A percentile compares a stretch with the other conserved stretches of the same genome.
Conservation (phyloP, 2,329 filamentous ascomycete species). For the Macroventuria anomochaeta region DNA sequence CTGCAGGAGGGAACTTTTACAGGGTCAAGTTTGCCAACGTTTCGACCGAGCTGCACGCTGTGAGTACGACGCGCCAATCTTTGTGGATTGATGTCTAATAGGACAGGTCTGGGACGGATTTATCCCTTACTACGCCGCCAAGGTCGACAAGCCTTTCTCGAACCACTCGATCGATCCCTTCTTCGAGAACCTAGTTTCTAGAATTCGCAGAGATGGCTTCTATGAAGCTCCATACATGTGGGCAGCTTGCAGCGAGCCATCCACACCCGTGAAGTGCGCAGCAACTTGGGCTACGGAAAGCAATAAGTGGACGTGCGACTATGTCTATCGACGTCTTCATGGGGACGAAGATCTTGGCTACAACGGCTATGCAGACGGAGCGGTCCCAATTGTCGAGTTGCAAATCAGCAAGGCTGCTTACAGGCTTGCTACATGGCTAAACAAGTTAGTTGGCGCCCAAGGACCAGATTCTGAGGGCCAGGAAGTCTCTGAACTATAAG, state of each 20-base stretch:
- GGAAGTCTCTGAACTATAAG: slow-evolving; percentile 28
- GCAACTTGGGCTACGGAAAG: slow-evolving; percentile 49
- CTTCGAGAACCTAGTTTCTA: slow-evolving; percentile 44
- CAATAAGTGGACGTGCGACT: slow-evolving; percentile 50
- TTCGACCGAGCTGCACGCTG: slow-evolving; percentile 48
- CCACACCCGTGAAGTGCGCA: slow-evolving; percentile 43
- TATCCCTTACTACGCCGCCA: slow-evolving; percentile 48
- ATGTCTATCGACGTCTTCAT: slow-evolving; percentile 45
- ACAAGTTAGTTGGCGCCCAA: slow-evolving; percentile 38
- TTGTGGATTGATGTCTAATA: slow-evolving; percentile 15
- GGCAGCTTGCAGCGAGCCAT: slow-evolving; percentile 46
- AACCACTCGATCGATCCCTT: slow-evolving; percentile 46
- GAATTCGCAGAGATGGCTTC: slow-evolving; percentile 47
- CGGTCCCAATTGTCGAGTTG: slow-evolving; percentile 50
- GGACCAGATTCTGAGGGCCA: slow-evolving; percentile 10
- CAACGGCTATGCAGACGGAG: slow-evolving; percentile 48
- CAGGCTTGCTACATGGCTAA: slow-evolving; percentile 50
- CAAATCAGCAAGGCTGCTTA: slow-evolving; percentile 52
- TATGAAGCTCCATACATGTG: slow-evolving; percentile 46
- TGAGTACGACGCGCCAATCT: slow-evolving; percentile 22
- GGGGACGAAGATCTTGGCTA: slow-evolving; percentile 45
- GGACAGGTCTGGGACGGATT: slow-evolving; percentile 50
- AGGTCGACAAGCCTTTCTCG: slow-evolving; percentile 42
- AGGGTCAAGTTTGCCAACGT: slow-evolving; percentile 46
- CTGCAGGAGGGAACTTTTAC: slow-evolving; percentile 49